These are phyloP conservation scores for Suhomyces bribrorum DNA, from an alignment of 1,139 yeast species.

Conservation along the genomic window DNA sequence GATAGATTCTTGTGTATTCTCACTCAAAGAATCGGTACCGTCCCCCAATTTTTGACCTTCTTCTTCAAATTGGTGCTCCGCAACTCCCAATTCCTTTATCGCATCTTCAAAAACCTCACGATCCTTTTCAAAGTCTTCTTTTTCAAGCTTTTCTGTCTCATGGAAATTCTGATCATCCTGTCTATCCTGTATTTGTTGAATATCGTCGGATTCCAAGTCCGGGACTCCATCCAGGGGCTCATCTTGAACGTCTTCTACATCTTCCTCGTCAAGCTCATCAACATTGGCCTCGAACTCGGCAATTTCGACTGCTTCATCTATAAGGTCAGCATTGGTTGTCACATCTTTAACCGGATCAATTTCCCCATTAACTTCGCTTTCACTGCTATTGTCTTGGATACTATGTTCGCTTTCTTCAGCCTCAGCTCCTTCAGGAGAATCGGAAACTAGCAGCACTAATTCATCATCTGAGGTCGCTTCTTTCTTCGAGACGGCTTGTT, in stretches of 20 bases:
- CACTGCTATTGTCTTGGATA: too few species aligned
- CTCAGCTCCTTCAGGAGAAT: too few species aligned
- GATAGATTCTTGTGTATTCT: neutral
- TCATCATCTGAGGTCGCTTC: too few species aligned
- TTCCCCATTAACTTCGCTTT: too few species aligned
- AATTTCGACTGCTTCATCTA: neutral
- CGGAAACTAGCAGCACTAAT: too few species aligned
- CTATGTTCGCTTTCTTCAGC: too few species aligned
- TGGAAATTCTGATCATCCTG: constrained; percentile 2
- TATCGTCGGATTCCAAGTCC: neutral
- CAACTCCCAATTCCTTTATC: neutral
- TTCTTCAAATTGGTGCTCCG: neutral
- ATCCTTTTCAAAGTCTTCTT: neutral
- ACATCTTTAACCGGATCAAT: too few species aligned
- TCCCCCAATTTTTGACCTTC: neutral
- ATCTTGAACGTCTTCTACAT: neutral
- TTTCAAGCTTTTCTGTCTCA: neutral
- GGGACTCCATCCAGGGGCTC: neutral
- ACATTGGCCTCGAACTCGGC: too few species aligned
- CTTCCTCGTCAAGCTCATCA: too few species aligned
- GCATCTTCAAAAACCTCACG: neutral
- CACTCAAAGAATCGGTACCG: neutral
- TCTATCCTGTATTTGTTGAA: neutral
- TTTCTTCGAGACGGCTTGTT: too few species aligned
- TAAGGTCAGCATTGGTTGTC: too few species aligned